Conservation (phyloP, 2,329 filamentous ascomycete genomes). For the Pseudogymnoascus sp. region DNA sequence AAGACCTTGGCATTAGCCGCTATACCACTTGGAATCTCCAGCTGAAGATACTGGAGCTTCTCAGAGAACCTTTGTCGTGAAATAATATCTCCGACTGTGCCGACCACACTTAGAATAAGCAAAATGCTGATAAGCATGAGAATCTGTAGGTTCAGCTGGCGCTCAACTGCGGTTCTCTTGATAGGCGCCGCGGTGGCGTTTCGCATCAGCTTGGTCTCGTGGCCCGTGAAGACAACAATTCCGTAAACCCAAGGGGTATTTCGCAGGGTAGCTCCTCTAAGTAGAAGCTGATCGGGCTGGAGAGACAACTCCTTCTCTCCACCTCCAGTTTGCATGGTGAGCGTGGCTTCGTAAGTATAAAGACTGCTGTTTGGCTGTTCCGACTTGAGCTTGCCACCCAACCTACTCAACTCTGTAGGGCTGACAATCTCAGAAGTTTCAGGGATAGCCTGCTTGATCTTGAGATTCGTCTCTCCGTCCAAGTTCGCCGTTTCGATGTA, state of each 20-base stretch:
- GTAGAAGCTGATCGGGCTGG: conserved; percentile 83
- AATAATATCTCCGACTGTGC: conserved; percentile 83
- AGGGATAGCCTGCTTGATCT: conserved; percentile 95
- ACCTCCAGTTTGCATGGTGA: conserved; percentile 83
- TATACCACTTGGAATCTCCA: conserved; percentile 51
- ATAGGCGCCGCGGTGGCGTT: conserved; percentile 96
- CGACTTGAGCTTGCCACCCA: conserved; percentile 80
- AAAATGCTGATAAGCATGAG: conserved; percentile 82
- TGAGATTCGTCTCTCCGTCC: conserved; percentile 95
- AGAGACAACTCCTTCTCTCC: conserved; percentile 88
- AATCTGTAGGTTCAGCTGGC: conserved; percentile 88
- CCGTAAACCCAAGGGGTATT: conserved; percentile 98
- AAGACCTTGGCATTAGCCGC: conserved; percentile 63
- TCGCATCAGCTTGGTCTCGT: conserved; percentile 98
- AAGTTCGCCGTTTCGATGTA: conserved; percentile 98
- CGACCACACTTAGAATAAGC: conserved; percentile 75
- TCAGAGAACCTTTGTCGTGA: conserved; percentile 56
- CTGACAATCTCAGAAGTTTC: conserved; percentile 87
- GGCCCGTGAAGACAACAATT: conserved; percentile 91
- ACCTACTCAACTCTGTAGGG: conserved; percentile 71
- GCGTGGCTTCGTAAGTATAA: conserved; percentile 94
- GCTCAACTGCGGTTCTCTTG: conserved; percentile 93
- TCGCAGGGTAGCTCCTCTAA: conserved; percentile 85
- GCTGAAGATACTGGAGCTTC: conserved; percentile 64
- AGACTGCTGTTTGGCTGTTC: conserved; percentile 98